phyloP scores from a whole-genome alignment of 2,329 filamentous ascomycete genomes.

The Stachybotrys elegans region DNA sequence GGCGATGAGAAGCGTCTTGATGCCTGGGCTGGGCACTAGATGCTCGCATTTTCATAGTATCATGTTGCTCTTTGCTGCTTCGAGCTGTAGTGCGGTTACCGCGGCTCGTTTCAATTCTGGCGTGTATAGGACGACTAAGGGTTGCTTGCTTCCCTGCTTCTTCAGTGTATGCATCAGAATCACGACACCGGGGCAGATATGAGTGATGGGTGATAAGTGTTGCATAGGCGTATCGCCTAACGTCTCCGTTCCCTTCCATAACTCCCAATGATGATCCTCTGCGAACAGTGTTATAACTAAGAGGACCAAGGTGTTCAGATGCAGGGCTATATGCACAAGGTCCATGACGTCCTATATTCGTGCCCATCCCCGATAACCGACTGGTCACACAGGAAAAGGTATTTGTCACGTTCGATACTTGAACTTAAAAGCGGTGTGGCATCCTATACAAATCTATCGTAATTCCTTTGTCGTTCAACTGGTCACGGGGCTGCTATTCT shows the following conservation, averaged over 20 bases:
- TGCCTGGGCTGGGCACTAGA: constrained; percentile 10
- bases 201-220: constrained; percentile 17
- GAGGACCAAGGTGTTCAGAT: too few species aligned
- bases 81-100: constrained; percentile 7
- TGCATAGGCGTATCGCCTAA: constrained; percentile 12
- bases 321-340: too few species aligned
- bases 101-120: constrained; percentile 8
- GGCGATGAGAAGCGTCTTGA: constrained; percentile 13
- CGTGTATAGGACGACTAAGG: constrained; percentile 14
- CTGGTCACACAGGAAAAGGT: too few species aligned
- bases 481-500: background rate
- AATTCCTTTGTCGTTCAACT: too few species aligned
- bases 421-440: too few species aligned
- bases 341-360: too few species aligned
- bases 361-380: too few species aligned
- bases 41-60: constrained; percentile 8
- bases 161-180: constrained; percentile 14
- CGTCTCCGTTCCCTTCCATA: background rate
- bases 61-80: constrained; percentile 12
- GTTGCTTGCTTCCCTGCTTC: constrained; percentile 9
- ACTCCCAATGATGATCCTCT: too few species aligned
- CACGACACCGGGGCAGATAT: constrained; percentile 14
- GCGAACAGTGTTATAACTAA: too few species aligned
- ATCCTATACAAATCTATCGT: too few species aligned
- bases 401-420: too few species aligned